Evolutionary conservation across 768 basidiomycete species (phyloP).

Genomic region (Suillus alpinus): DNA sequence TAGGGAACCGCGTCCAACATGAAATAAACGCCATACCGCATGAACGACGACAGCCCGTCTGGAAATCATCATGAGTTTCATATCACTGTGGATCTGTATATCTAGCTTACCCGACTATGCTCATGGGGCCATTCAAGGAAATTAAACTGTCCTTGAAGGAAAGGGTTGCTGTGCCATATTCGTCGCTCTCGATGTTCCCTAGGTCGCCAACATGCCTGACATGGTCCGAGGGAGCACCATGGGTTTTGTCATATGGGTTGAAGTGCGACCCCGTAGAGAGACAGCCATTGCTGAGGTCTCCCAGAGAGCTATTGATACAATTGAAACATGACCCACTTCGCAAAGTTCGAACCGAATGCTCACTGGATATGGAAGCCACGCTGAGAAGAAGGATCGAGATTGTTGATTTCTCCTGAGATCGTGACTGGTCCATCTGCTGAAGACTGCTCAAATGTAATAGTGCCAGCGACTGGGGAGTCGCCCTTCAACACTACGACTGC

Average conservation of each 20-base stretch:
- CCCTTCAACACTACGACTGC: conserved; percentile 63
- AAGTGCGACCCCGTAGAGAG: conserved; percentile 71
- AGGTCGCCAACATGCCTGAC: conserved; percentile 72
- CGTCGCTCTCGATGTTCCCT: conserved; percentile 70
- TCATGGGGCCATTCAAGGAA: conserved; percentile 63
- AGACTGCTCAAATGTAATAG: conserved; percentile 62
- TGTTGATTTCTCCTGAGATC: conserved; percentile 59
- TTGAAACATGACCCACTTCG: conserved; percentile 19
- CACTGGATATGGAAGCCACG: conserved; percentile 85
- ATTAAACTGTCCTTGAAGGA: conserved; percentile 57
- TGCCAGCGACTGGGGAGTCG: conserved; percentile 58
- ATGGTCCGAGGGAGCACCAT: conserved; percentile 58
- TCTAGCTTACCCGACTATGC: conserved; percentile 62
- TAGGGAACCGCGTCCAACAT: conserved; percentile 5
- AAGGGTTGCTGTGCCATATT: conserved; percentile 54
- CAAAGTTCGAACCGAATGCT: conserved; percentile 19
- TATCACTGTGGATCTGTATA: conserved; percentile 1
- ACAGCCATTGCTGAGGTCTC: conserved; percentile 68
- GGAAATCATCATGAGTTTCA: conserved; percentile 3
- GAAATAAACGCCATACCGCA: conserved; percentile 38
- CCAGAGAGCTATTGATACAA: conserved; percentile 32
- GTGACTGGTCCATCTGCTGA: conserved; percentile 49
- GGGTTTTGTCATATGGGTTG: conserved; percentile 65
- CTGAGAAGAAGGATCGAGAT: conserved; percentile 53
- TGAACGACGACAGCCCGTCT: conserved; percentile 78